phyloP scores from a whole-genome alignment of 2,329 filamentous ascomycete species.

The Cadophora sp. region DNA sequence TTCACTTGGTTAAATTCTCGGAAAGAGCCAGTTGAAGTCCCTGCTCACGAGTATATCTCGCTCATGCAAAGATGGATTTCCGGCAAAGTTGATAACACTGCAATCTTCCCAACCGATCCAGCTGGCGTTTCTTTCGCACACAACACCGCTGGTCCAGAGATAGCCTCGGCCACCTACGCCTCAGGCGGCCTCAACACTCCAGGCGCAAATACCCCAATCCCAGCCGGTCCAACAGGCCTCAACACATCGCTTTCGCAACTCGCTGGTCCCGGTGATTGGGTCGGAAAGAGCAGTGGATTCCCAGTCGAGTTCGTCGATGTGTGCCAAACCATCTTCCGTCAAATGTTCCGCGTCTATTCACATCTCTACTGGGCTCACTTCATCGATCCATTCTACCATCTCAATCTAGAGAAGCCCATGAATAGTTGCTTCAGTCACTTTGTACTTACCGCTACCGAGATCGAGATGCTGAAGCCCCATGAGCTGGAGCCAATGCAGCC shows the following conservation, averaged over 20 bases:
- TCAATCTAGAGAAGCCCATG: conserved; percentile 80
- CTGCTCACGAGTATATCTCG: conserved; percentile 91
- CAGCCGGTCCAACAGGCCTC: conserved; percentile 49
- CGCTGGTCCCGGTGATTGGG: conserved; percentile 72
- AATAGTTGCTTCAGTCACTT: conserved; percentile 92
- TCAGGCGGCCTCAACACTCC: conserved; percentile 58
- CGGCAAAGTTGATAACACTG: conserved; percentile 89
- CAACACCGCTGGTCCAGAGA: conserved; percentile 65
- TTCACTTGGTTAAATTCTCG: conserved; percentile 96
- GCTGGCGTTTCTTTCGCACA: conserved; percentile 71
- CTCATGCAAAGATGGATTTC: conserved; percentile 97
- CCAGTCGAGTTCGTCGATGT: conserved; percentile 88
- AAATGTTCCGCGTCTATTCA: conserved; percentile 98
- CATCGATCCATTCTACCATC: conserved; percentile 81
- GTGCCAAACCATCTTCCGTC: conserved; percentile 92
- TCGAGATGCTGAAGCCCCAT: conserved; percentile 84
- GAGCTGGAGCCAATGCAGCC: conserved; percentile 97
- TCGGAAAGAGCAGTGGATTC: conserved; percentile 92
- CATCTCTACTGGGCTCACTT: conserved; percentile 99
- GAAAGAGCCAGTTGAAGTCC: conserved; percentile 87
- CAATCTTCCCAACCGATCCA: conserved; percentile 89
- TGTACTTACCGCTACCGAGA: conserved; percentile 78
- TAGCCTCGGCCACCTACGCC: conserved; percentile 61
- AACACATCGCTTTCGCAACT: conserved; percentile 66
- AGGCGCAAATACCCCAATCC: conserved; percentile 47